A percentile compares a stretch with the other conserved stretches of the same genome.
These are phyloP conservation scores for Colletotrichum navitas DNA, from an alignment of 2,329 filamentous ascomycete species.

Conservation along the genomic window DNA sequence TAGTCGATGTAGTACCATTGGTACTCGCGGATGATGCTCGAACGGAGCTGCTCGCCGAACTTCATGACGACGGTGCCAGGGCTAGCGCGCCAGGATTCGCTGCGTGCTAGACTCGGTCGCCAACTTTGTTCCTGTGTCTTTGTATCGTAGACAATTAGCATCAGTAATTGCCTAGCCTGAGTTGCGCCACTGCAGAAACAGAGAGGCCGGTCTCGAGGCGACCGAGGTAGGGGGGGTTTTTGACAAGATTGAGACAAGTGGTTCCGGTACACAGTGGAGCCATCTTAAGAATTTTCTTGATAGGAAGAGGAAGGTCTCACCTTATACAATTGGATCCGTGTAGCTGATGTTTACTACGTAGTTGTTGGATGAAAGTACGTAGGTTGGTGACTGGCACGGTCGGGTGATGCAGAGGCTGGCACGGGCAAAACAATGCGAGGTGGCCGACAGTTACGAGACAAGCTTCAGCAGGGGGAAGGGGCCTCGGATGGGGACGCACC, in stretches of 20 bases:
- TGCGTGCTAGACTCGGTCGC: slow-evolving; percentile 51
- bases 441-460: slow-evolving; percentile 40
- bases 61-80: slow-evolving; percentile 75
- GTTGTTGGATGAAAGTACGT: slow-evolving; percentile 15
- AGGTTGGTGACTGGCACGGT: slow-evolving; percentile 32
- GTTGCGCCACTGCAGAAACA: slow-evolving; percentile 17
- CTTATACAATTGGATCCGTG: slow-evolving; percentile 26
- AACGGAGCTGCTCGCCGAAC: slow-evolving; percentile 97
- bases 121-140: slow-evolving; percentile 58
- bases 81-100: slow-evolving; percentile 51
- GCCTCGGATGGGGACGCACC: slow-evolving; percentile 8
- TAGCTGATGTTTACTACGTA: slow-evolving; percentile 19
- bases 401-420: slow-evolving; percentile 22
- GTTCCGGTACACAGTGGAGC: slow-evolving; percentile 14
- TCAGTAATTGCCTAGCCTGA: slow-evolving; percentile 44
- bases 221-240: not conserved
- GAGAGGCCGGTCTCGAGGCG: slow-evolving; percentile 36
- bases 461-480: slow-evolving; percentile 33
- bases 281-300: slow-evolving; percentile 15
- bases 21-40: slow-evolving; percentile 96
- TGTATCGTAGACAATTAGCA: slow-evolving; percentile 68
- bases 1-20: slow-evolving; percentile 99
- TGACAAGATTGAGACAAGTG: not conserved
- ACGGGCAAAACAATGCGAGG: slow-evolving; percentile 33
- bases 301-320: slow-evolving; percentile 23